Percentiles rank a stretch among this genome's conserved stretches.
Conservation (phyloP, 78 protist genomes). For the Emiliania huxleyi region DNA sequence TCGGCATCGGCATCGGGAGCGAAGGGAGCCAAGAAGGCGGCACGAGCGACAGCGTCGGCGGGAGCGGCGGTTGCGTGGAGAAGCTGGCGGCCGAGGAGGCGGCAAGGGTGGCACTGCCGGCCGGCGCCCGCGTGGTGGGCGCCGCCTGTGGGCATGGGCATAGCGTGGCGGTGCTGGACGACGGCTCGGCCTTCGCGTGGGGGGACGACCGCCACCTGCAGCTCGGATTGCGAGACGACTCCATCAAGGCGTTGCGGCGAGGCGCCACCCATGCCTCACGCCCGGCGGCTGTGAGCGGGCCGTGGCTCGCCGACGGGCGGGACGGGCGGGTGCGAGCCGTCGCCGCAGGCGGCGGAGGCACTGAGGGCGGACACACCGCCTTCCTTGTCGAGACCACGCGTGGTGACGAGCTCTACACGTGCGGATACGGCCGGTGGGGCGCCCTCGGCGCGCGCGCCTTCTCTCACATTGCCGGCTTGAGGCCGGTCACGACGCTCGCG, state of each 20-base stretch:
- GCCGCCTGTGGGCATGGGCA: neutral
- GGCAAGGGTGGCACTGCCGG: neutral
- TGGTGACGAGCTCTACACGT: neutral
- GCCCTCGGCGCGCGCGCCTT: neutral
- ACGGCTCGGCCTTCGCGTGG: neutral
- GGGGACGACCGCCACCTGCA: constrained; percentile 15
- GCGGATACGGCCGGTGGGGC: constrained; percentile 8
- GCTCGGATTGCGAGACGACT: neutral
- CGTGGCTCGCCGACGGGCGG: neutral
- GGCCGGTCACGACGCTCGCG: neutral
- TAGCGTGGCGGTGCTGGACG: neutral
- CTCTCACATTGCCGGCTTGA: neutral
- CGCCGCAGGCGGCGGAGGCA: neutral
- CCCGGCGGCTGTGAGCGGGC: neutral
- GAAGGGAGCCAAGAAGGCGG: too few relatives aligned
- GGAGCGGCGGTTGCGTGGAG: neutral
- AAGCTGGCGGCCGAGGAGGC: neutral
- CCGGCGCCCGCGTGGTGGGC: neutral
- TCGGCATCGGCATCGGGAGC: neutral
- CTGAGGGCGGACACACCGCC: neutral
- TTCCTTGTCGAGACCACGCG: neutral
- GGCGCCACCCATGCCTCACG: neutral
- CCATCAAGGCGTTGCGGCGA: neutral
- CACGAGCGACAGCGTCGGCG: too few relatives aligned
- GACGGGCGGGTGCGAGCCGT: neutral